Percentiles rank a stretch among this genome's conserved stretches.
Evolutionary conservation across 352 stramenopile genomes (phyloP).

Genomic region (Peronosclerospora sorghi): DNA sequence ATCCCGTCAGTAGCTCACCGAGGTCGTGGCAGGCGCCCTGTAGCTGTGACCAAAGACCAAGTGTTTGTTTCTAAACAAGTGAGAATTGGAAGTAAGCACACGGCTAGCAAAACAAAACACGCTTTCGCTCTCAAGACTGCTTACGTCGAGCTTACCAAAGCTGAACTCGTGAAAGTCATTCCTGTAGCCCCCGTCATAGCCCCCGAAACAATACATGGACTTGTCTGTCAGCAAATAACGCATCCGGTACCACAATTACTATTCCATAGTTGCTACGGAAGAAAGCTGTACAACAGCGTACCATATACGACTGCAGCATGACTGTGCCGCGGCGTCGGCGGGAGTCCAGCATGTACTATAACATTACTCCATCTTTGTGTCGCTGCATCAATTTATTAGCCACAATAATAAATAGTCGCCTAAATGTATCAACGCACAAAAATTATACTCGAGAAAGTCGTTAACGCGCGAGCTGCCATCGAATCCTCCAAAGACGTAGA

Average conservation of each 20-base stretch:
- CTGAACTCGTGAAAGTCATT: constrained; percentile 97
- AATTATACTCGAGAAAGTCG: constrained; percentile 93
- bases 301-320: constrained; percentile 89
- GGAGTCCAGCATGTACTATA: constrained; percentile 59
- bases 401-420: constrained; percentile 1
- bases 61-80: constrained; percentile 45
- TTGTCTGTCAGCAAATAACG: constrained; percentile 31
- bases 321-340: constrained; percentile 90
- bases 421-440: constrained; percentile 42
- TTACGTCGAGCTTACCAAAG: constrained; percentile 38
- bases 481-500: constrained; percentile 93
- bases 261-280: background rate
- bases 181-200: constrained; percentile 92
- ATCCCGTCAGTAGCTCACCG: constrained; percentile 21
- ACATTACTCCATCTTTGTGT: constrained; percentile 76
- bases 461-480: constrained; percentile 89
- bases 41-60: constrained; percentile 82
- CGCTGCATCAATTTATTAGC: constrained; percentile 20
- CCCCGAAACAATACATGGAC: constrained; percentile 86
- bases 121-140: background rate
- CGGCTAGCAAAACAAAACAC: background rate
- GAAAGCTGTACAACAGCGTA: constrained; percentile 6
- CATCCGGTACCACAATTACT: background rate
- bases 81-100: constrained; percentile 1
- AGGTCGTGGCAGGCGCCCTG: constrained; percentile 53